Conservation (phyloP, 192 early-diverging fungal species). For the Coemansia umbellata region DNA sequence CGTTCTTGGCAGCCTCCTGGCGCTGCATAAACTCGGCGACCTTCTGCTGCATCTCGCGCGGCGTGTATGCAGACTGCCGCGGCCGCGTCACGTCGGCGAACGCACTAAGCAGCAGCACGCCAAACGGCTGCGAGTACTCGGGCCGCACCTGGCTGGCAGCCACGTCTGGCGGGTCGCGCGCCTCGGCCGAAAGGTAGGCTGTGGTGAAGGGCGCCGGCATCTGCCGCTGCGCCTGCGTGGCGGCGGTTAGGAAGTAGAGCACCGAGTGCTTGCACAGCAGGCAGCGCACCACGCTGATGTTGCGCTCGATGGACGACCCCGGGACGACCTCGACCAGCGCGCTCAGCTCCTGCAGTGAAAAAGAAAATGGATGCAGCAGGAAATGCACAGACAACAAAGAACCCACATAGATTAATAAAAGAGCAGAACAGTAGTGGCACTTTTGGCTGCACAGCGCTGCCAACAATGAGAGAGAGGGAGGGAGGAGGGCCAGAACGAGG, state of each 20-base stretch:
- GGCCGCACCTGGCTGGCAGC: conserved; percentile 7
- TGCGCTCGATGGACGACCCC: conserved; percentile 47
- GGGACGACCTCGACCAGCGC: conserved; percentile 39
- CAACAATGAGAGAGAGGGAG: too few species aligned
- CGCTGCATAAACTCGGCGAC: conserved; percentile 27
- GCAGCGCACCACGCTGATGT: conserved; percentile 45
- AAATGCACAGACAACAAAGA: too few species aligned
- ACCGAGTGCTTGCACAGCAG: conserved; percentile 39
- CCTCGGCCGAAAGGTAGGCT: conserved; percentile 21
- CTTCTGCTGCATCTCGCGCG: conserved; percentile 40
- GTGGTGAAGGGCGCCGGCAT: conserved; percentile 21
- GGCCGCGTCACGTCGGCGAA: conserved; percentile 1
- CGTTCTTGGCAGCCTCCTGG: conserved; percentile 28
- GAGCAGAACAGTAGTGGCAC: too few species aligned
- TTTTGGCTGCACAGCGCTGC: too few species aligned
- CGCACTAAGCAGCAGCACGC: conserved; percentile 19
- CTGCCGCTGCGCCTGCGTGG: conserved; percentile 1
- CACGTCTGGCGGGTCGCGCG: conserved; percentile 15
- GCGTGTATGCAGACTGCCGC: conserved; percentile 12
- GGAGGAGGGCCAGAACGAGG: too few species aligned
- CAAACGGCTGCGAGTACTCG: conserved; percentile 47
- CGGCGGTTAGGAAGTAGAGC: conserved; percentile 16
- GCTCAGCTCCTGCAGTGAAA: conserved; percentile 21
- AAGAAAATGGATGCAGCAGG: neutral
- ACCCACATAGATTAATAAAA: too few species aligned